Evolutionary conservation across 768 basidiomycete species (phyloP), one percentile per base, ranked within the genome.

Genomic region (Lactarius pseudohatsudake): DNA sequence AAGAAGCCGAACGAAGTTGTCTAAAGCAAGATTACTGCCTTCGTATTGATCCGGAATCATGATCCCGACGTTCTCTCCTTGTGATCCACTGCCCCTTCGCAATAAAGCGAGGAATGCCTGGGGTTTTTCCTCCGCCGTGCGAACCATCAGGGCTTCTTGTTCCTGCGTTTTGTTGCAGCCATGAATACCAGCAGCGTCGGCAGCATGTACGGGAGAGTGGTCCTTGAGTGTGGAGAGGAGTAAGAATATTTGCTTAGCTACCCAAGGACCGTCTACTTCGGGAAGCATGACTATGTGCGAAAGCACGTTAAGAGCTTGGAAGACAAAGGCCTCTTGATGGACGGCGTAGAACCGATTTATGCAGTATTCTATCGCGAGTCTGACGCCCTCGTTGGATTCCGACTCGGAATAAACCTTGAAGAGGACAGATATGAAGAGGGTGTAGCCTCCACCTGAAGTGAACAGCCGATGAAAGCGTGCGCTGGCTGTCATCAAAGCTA

Each of bases 381-480:
- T 81, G 57, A 93, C 88, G 6, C 85, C 85, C 1, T 75, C 72
- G 70, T 89, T 82, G 3, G 74, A 71, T 38, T 86, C 82, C 2
- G 84, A 79, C 72, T 91, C 87, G 10, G 84, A 79, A 73, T 91
- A 93, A 28, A 86, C 80, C 71, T 90, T 90, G 71, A 90, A 75
- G 15, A 93, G 76, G 3, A 82, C 81, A 0, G 89, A 87, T 82
- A 93, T 88, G 75, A 92, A 91, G 32, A 92, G 79, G 3, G 82
- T 83, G 73, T 90, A 93, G 30, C 86, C 89, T 36, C 85, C 85
- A 18, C 86, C 86, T 2, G 88, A 85, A 8, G 84, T 84, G 74
- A 92, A 90, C 22, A 93, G 75, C n/a, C 91, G 84, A 36, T 85
- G 81, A 72, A 92, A 93, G 20, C 91, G 85, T 9, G 89, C 89